Base-by-base conservation (phyloP, 305 asterid genomes). In the Petunia hybrid region DNA sequence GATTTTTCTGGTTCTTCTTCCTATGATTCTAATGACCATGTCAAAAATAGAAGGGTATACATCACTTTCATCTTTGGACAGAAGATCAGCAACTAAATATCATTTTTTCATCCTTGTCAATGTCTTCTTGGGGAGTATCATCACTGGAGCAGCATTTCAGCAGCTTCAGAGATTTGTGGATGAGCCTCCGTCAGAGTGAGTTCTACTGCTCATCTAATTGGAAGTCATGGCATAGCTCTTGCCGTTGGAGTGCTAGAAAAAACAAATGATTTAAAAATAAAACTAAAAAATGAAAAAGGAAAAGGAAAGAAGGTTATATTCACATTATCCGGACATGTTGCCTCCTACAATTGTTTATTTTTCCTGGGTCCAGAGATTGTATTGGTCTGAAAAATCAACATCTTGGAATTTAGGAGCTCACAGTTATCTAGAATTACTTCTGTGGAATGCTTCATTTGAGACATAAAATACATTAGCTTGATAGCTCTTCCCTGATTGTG, bases 91-190 rank as follows among this genome's bases (percentile, higher is more conserved):
- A 42, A 91, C 84, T 74, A 96, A 93, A 83, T 94, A 88, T 83
- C 94, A 96, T 90, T 77, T 96, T 79, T 94, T 96, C 82, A 3
- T 93, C 77, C 93, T 96, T 51, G 95, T 96, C 79, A 94, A 94
- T 35, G 95, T 96, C 87, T 96, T 96, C 92, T 85, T 96, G 36
- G 98, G 98, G 84, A 96, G 99, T 84, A 85, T 96, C 78, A 79
- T 91, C 82, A 83, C 97, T 2, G 99, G 98, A 80, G 97, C 99
- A 82, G 98, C 99, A 60, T 93, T 94, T 83, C 88, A 96, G 87
- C 99, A 94, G 92, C 98, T 96, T 70, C 82, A 94, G 35, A 87
- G 61, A 77, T 96, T 94, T 71, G 88, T 92, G 38, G 77, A 92
- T 63, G 94, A 93, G 85, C 31, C 98, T 87, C 95, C 99, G 73